Percentiles rank a stretch among this genome's conserved stretches.
phyloP scores from a whole-genome alignment of 2,329 filamentous ascomycete species.

The Ceratocystis alfenasii region DNA sequence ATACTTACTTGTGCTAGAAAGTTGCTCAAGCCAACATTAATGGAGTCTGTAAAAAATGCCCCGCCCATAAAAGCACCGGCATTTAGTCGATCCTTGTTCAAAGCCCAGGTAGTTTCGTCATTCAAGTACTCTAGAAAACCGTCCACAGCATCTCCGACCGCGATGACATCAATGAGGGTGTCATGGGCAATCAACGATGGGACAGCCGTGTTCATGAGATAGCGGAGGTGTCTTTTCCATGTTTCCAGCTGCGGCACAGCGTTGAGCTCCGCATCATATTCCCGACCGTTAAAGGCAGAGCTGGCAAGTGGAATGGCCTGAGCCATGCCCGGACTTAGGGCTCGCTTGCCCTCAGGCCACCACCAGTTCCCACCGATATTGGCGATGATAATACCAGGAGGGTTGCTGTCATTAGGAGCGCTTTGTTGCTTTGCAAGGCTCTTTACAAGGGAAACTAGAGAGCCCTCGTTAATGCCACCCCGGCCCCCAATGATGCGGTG shows the following conservation, averaged over 20 bases:
- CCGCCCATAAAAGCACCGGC: conserved; percentile 42
- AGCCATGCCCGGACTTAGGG: conserved; percentile 49
- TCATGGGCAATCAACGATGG: conserved; percentile 35
- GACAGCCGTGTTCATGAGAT: conserved; percentile 55
- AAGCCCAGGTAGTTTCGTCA: conserved; percentile 40
- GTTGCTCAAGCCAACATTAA: conserved; percentile 36
- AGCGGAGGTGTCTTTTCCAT: conserved; percentile 43
- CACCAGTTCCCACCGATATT: conserved; percentile 70
- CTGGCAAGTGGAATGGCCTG: conserved; percentile 48
- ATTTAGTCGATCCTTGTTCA: conserved; percentile 35
- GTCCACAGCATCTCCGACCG: conserved; percentile 51
- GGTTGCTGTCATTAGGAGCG: conserved; percentile 29
- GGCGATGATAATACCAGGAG: conserved; percentile 57
- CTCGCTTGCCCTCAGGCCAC: conserved; percentile 51
- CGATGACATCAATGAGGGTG: conserved; percentile 57
- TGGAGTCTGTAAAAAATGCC: conserved; percentile 31
- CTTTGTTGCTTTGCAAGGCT: conserved; percentile 31
- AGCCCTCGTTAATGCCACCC: conserved; percentile 59
- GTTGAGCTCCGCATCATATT: conserved; percentile 36
- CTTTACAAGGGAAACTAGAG: conserved; percentile 50
- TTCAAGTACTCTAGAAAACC: conserved; percentile 48
- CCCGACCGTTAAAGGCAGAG: conserved; percentile 45
- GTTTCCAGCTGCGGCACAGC: conserved; percentile 12
- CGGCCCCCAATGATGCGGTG: conserved; percentile 52
- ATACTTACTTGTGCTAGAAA: conserved; percentile 42